Percentiles rank a stretch among this genome's conserved stretches.
Evolutionary conservation across 2,329 filamentous ascomycete genomes (phyloP).

Genomic region (Pestalotiopsis sp.): DNA sequence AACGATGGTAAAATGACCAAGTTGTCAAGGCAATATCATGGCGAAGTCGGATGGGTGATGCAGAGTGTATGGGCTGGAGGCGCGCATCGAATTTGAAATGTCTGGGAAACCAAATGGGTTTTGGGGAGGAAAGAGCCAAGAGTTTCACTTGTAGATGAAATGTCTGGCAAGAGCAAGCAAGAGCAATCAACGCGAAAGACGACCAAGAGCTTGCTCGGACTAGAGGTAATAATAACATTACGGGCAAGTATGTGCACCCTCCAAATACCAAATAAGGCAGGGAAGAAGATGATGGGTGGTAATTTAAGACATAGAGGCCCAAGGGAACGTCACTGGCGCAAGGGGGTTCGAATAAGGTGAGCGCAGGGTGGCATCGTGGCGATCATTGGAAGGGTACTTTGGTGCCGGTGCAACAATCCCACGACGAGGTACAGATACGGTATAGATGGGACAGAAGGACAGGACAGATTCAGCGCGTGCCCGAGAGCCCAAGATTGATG

Average conservation of each 20-base stretch:
- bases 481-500: neutral
- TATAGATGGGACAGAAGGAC: neutral
- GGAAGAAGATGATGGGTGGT: neutral
- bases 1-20: neutral
- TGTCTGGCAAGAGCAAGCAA: neutral
- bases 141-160: conserved; percentile 1
- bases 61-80: neutral
- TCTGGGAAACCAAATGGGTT: neutral
- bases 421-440: neutral
- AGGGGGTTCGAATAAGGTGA: conserved; percentile 11
- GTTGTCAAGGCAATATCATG: neutral
- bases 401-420: neutral
- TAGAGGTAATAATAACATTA: neutral
- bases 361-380: conserved; percentile 6
- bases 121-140: neutral
- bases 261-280: neutral
- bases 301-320: conserved; percentile 10
- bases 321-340: conserved; percentile 12
- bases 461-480: neutral
- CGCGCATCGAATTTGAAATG: neutral
- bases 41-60: neutral
- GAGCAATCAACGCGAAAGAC: neutral
- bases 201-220: neutral
- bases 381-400: conserved; percentile 1
- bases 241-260: neutral